Conservation (phyloP, 495 filamentous ascomycete genomes). For the Penicillium alfredii region DNA sequence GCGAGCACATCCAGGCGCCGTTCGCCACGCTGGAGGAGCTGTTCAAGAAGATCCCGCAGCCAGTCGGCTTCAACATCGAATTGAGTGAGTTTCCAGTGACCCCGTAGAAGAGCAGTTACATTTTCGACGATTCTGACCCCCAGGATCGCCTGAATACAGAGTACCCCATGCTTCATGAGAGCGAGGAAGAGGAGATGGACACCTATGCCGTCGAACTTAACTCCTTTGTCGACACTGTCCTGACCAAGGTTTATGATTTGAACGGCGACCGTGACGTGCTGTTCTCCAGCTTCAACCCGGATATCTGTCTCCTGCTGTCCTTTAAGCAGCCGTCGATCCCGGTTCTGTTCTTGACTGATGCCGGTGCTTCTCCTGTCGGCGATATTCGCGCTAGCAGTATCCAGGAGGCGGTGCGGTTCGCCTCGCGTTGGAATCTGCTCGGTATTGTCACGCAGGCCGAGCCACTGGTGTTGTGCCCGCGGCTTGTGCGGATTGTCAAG, state of each 20-base stretch:
- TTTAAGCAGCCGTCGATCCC: conserved; percentile 97
- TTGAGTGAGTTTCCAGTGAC: conserved; percentile 55
- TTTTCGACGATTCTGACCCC: conserved; percentile 28
- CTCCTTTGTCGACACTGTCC: conserved; percentile 89
- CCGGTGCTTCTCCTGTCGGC: conserved; percentile 65
- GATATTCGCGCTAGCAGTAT: conserved; percentile 89
- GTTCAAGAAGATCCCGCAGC: conserved; percentile 73
- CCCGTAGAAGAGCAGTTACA: conserved; percentile 21
- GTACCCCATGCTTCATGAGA: conserved; percentile 95
- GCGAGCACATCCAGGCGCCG: conserved; percentile 86
- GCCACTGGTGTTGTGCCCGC: conserved; percentile 77
- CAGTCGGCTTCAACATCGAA: conserved; percentile 95
- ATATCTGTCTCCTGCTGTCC: conserved; percentile 85
- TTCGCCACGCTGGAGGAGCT: conserved; percentile 94
- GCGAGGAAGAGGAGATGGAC: conserved; percentile 94
- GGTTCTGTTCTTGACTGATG: conserved; percentile 89
- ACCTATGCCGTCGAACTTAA: conserved; percentile 95
- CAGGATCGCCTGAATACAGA: conserved; percentile 44
- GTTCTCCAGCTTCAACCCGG: conserved; percentile 95
- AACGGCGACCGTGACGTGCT: conserved; percentile 75
- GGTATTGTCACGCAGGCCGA: conserved; percentile 82
- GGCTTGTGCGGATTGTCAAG: conserved; percentile 94
- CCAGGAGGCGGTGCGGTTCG: conserved; percentile 93
- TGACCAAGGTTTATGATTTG: conserved; percentile 77
- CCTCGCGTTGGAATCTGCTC: conserved; percentile 86